These are phyloP conservation scores for Umbelopsis sp. DNA, from an alignment of 371 early-diverging fungal species.

Conservation along the genomic window DNA sequence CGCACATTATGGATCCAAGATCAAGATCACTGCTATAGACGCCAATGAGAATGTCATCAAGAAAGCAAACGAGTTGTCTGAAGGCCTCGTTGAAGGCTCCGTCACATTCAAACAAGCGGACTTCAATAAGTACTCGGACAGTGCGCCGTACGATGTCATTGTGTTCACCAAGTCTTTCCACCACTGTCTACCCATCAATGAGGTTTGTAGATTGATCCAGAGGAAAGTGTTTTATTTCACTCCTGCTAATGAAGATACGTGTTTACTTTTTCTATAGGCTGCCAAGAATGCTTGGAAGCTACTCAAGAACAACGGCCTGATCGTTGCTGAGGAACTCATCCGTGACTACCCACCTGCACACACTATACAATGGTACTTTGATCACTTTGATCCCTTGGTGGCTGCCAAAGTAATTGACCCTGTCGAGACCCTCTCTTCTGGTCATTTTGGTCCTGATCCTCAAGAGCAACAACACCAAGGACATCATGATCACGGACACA, in stretches of 20 bases:
- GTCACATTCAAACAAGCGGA: constrained; percentile 21
- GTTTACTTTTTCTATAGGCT: constrained; percentile 23
- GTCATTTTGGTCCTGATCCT: neutral
- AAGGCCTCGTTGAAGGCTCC: neutral
- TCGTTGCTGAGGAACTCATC: constrained; percentile 37
- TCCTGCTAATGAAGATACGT: neutral
- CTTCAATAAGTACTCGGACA: constrained; percentile 24
- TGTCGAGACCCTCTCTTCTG: neutral
- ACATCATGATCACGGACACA: neutral
- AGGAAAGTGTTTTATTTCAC: neutral
- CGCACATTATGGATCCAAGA: constrained; percentile 23
- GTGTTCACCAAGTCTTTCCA: constrained; percentile 44
- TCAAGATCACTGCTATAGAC: constrained; percentile 34
- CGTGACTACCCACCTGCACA: constrained; percentile 17
- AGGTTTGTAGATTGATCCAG: constrained; percentile 19
- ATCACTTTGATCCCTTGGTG: constrained; percentile 33
- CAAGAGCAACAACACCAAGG: neutral
- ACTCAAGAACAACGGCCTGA: constrained; percentile 28
- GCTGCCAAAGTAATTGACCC: neutral
- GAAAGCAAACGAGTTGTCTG: constrained; percentile 20
- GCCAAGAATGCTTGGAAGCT: constrained; percentile 28
- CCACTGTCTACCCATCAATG: constrained; percentile 35
- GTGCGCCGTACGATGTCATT: constrained; percentile 30
- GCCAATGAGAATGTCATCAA: constrained; percentile 28
- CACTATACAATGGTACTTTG: constrained; percentile 27